These are phyloP conservation scores for Fusarium algeriense DNA, from an alignment of 2,329 filamentous ascomycete genomes.

Conservation along the genomic window DNA sequence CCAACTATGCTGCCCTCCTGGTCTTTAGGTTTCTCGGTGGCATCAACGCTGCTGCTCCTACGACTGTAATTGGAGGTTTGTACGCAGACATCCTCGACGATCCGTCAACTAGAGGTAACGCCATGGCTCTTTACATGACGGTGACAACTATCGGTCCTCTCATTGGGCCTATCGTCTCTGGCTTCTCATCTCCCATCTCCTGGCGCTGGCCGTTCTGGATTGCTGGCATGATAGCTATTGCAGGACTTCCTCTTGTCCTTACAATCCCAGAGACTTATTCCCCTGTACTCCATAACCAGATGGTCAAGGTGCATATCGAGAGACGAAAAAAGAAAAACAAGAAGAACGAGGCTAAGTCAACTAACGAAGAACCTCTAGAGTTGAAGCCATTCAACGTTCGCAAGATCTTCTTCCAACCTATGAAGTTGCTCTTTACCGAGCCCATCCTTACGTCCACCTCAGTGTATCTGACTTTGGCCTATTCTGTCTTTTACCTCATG, in stretches of 20 bases:
- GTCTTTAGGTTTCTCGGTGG: constrained; percentile 55
- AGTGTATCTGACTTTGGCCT: constrained; percentile 63
- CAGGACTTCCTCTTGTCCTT: constrained; percentile 51
- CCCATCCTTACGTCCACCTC: constrained; percentile 64
- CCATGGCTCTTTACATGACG: constrained; percentile 53
- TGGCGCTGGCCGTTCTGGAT: constrained; percentile 59
- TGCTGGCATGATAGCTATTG: constrained; percentile 48
- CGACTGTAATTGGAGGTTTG: constrained; percentile 51
- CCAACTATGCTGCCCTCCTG: constrained; percentile 59
- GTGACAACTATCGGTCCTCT: constrained; percentile 54
- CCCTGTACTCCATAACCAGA: constrained; percentile 63
- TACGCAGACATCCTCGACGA: constrained; percentile 52
- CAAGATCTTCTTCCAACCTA: constrained; percentile 63
- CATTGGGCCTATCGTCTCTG: constrained; percentile 64
- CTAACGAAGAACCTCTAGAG: constrained; percentile 56
- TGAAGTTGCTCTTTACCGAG: constrained; percentile 61
- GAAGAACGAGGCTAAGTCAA: constrained; percentile 50
- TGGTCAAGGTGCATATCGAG: constrained; percentile 61
- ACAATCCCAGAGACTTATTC: constrained; percentile 61
- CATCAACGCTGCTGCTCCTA: constrained; percentile 52
- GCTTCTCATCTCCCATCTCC: constrained; percentile 61
- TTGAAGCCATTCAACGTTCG: constrained; percentile 54
- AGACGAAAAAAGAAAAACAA: constrained; percentile 59
- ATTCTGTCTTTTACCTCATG: constrained; percentile 65
- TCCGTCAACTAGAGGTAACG: constrained; percentile 49